Evolutionary conservation across 2,329 filamentous ascomycete genomes (phyloP), one percentile per base, ranked within the genome.

Genomic region (Colletotrichum agaves): DNA sequence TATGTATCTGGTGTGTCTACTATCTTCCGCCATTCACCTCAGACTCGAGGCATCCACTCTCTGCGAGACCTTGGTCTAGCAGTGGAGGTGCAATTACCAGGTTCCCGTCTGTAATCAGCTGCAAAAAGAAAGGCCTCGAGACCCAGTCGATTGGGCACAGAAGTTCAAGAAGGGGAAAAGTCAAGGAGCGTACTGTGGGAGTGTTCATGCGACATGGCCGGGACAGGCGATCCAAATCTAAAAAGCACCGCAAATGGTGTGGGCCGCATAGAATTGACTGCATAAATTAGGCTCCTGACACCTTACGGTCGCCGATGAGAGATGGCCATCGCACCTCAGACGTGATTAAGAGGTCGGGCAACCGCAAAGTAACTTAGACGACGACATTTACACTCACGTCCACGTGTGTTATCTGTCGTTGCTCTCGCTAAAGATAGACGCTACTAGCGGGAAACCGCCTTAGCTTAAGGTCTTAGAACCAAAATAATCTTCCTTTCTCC

Each of bases 171-270:
- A 53, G 31, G 33, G 50, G 50, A 33, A 33, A 19, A 53, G 50
- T 37, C 35, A 31, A 39, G 50, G 31, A 39, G 31, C 39, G 56
- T 11, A 27, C 33, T 49, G 57, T 50, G 41, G 47, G 47, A 68
- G 47, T 55, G 55, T 68, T 68, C 65, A 68, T 68, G 65, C 65
- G 61, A 68, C 61, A 53, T 47, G 65, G 60, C 65, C 65, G 61
- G 65, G 65, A 65, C 65, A 65, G 65, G 65, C 65, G 65, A 68
- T 68, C 65, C 65, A 68, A 68, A 68, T 68, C 65, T 68, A 67
- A 64, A 64, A 64, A 58, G 19, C 41, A 49, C 33, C 37, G 35
- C 61, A 58, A 27, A 56, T 56, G 13, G 31, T 11, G 62, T 61
- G 39, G 62, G 12, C 47, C 57, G 57, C 57, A 63, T 63, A 49